Evolutionary conservation across 1,284 basidiomycete species (phyloP).

Genomic region (Pseudozyma flocculosa): DNA sequence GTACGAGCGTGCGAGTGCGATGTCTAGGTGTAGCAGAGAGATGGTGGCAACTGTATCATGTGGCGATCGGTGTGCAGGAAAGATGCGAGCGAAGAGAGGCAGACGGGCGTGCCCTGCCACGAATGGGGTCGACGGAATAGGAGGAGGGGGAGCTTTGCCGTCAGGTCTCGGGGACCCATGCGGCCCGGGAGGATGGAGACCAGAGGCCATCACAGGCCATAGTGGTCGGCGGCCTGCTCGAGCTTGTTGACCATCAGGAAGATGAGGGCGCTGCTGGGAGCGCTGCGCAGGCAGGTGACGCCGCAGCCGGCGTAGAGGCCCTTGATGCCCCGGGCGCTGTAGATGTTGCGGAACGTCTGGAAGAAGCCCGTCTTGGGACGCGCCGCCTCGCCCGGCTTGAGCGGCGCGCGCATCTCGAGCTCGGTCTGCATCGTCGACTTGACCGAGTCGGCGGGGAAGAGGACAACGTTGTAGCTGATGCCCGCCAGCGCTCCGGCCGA

Average conservation of each 20-base stretch:
- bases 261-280: conserved; percentile 63
- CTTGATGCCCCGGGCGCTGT: conserved; percentile 71
- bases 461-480: conserved; percentile 70
- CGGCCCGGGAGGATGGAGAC: too few relatives aligned
- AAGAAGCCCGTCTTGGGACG: conserved; percentile 65
- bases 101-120: too few relatives aligned
- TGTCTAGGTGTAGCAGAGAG: too few relatives aligned
- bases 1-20: too few relatives aligned
- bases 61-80: too few relatives aligned
- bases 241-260: conserved; percentile 51
- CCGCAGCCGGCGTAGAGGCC: conserved; percentile 93
- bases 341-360: conserved; percentile 74
- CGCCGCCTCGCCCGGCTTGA: conserved; percentile 7
- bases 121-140: too few relatives aligned
- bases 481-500: conserved; percentile 83
- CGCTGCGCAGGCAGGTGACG: conserved; percentile 80
- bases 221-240: conserved; percentile 36
- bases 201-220: conserved; percentile 40
- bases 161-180: too few relatives aligned
- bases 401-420: conserved; percentile 69
- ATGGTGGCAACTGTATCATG: too few relatives aligned
- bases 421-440: conserved; percentile 95
- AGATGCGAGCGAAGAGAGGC: too few relatives aligned
- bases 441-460: conserved; percentile 74
- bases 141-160: too few relatives aligned